phyloP scores from a whole-genome alignment of 345 rosid species.

The Barbarea vulgaris region DNA sequence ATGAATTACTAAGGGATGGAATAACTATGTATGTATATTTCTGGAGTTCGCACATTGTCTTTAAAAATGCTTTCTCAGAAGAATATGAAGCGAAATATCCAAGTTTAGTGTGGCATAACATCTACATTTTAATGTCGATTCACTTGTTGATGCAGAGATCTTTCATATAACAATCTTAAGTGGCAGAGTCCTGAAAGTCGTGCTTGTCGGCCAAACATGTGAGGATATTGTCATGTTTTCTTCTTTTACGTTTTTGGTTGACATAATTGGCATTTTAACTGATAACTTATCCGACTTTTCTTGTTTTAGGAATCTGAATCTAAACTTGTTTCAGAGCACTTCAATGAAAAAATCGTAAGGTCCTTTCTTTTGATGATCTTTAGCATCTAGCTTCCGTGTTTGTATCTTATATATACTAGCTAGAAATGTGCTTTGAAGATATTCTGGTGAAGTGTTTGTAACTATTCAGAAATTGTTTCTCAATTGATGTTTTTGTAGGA shows the following conservation, averaged over 20 bases:
- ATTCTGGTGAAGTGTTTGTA: background rate
- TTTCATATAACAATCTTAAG: constrained; percentile 71
- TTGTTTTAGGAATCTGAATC: constrained; percentile 54
- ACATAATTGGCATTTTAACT: constrained; percentile 25
- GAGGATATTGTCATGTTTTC: constrained; percentile 29
- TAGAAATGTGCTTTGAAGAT: background rate
- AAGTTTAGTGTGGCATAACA: constrained; percentile 13
- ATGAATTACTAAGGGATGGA: constrained; percentile 55
- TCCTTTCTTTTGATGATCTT: constrained; percentile 25
- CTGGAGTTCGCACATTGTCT: constrained; percentile 9
- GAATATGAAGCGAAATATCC: constrained; percentile 23
- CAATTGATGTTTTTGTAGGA: constrained; percentile 41
- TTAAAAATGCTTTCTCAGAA: background rate
- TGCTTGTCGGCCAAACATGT: constrained; percentile 60
- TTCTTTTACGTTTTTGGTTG: constrained; percentile 20
- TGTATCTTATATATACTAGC: constrained; percentile 1
- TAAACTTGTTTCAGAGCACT: constrained; percentile 67
- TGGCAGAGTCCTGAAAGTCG: constrained; percentile 50
- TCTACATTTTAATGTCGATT: constrained; percentile 14
- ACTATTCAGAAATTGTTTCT: no score
- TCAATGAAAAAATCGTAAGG: constrained; percentile 51
- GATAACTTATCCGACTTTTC: background rate
- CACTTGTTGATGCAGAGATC: constrained; percentile 58
- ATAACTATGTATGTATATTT: constrained; percentile 49
- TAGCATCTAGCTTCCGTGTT: background rate